phyloP scores from a whole-genome alignment of 108 stramenopile genomes.

The Nannochloropsis salina region DNA sequence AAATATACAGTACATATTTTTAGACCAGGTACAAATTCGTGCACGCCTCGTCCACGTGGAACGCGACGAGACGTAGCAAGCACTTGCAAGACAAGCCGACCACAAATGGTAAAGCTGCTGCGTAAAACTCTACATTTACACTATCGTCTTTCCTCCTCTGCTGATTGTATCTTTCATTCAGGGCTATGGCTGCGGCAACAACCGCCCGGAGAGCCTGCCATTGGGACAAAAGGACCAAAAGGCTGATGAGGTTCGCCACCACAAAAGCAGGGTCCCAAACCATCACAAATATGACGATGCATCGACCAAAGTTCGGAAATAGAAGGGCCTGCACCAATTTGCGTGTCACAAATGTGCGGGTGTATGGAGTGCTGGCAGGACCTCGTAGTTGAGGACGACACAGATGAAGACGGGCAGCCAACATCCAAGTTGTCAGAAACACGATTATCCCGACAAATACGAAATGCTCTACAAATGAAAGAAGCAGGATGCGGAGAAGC shows the following conservation, averaged over 20 bases:
- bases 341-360: neutral
- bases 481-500: neutral
- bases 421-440: neutral
- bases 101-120: neutral
- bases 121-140: neutral
- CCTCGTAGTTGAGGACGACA: too few species aligned
- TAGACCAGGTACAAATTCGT: conserved; percentile 18
- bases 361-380: neutral
- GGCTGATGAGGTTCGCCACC: neutral
- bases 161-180: neutral
- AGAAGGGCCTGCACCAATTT: neutral
- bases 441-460: neutral
- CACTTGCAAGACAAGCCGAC: neutral
- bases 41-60: neutral
- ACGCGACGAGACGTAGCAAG: neutral
- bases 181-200: neutral
- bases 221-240: neutral
- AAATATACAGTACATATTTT: neutral
- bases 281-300: neutral
- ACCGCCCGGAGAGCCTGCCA: conserved; percentile 8
- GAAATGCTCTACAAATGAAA: neutral
- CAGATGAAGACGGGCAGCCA: neutral
- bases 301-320: neutral
- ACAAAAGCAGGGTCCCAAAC: neutral
- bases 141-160: neutral